These are phyloP conservation scores for Botrytis byssoidea DNA, from an alignment of 2,329 filamentous ascomycete species.

Conservation along the genomic window DNA sequence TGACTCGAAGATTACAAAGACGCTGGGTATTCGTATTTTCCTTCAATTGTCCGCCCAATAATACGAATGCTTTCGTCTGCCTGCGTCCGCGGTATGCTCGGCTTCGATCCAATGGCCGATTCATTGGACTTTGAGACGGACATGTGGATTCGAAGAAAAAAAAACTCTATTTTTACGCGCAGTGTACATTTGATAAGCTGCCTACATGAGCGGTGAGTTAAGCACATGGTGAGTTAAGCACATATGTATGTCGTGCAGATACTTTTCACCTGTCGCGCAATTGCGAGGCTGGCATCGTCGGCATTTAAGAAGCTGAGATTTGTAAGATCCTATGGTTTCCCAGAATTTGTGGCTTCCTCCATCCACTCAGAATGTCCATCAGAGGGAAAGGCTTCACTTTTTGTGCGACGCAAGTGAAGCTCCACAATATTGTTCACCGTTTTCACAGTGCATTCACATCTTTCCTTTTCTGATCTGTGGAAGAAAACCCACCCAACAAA, in stretches of 20 bases:
- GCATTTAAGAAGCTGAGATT: neutral
- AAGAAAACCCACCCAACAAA: neutral
- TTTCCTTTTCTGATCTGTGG: conserved; percentile 2
- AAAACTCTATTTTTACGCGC: neutral
- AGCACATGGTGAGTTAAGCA: conserved; percentile 6
- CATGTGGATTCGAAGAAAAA: neutral
- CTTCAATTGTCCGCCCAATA: neutral
- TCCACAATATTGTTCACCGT: neutral
- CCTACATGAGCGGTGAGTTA: neutral
- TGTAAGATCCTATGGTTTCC: neutral
- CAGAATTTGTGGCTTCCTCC: neutral
- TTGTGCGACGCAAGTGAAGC: neutral
- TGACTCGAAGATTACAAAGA: conserved; percentile 1
- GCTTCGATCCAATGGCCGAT: neutral
- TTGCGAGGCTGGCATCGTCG: neutral
- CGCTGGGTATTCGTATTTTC: neutral
- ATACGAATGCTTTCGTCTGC: neutral
- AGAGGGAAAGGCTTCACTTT: neutral
- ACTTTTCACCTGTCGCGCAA: neutral
- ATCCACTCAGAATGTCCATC: neutral
- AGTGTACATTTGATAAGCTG: neutral
- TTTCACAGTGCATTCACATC: neutral
- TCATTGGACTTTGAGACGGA: neutral
- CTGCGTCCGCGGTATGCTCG: neutral
- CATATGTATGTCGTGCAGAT: neutral